Base-by-base conservation (phyloP, 805 yeast genomes). In the Candida chauliodis region DNA sequence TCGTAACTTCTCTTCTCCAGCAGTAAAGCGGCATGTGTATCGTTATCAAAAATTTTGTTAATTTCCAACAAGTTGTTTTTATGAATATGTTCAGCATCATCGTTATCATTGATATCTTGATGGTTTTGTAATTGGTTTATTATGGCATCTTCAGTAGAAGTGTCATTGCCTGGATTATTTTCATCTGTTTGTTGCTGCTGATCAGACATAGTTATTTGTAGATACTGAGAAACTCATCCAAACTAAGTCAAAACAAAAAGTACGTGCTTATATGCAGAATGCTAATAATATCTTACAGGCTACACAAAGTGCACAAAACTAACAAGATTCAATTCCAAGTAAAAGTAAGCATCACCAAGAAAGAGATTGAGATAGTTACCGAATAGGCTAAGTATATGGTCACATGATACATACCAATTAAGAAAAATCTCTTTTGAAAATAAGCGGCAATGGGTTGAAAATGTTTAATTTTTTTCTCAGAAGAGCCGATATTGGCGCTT, bases 11-110 rank as follows among this genome's bases (percentile, higher is more conserved):
- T 31, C 21, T 38, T 38, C 14, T 27, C 20, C 11, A 10, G 19
- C 9, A 19, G 7, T 8, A 11, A 9, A 13, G 10, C n/a, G n/a
- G 15, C 8, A 24, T 16, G 17, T 11, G 23, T n/a, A n/a, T 30
- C 34, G 14, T 22, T 36, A 15, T 38, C 37, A 19, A 38, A 32
- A n/a, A 38, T 21, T 28, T 25, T 27, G 17, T 28, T 31, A 3
- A 33, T 33, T 23, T 33, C 37, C 7, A 22, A 4, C n/a, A 33
- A 33, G 24, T 33, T 33, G 21, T 29, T 33, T 24, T 35, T 23
- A 23, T 35, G 38, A 7, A 35, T 28, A 22, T 30, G 19, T 13
- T 30, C 34, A 35, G 25, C 23, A 22, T 29, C 32, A 28, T 35
- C 18, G 4, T 17, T 6, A n/a, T 30, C 33, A 26, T 17, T 22